These are phyloP conservation scores for Pseudopyrenochaeta lycopersici DNA, from an alignment of 2,329 filamentous ascomycete species.

Conservation along the genomic window DNA sequence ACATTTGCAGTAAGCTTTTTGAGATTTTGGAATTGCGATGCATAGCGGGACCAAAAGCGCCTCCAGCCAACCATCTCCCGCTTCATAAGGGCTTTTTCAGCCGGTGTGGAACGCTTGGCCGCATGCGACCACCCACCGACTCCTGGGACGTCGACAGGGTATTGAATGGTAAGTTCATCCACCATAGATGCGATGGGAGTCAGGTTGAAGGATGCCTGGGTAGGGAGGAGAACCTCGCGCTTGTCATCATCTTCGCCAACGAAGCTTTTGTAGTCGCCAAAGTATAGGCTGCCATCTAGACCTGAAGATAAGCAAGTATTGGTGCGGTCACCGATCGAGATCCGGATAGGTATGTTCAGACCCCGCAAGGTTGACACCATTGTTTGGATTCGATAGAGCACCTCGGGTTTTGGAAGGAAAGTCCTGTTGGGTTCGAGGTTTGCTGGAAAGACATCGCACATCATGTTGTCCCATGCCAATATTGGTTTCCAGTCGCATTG, in stretches of 20 bases:
- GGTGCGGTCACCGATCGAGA: conserved; percentile 44
- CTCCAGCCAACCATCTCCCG: conserved; percentile 47
- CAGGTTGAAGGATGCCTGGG: conserved; percentile 45
- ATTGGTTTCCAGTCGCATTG: conserved; percentile 46
- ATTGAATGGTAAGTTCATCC: conserved; percentile 48
- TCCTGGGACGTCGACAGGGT: conserved; percentile 43
- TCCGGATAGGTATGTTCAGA: conserved; percentile 43
- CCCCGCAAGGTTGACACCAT: conserved; percentile 40
- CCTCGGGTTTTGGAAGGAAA: conserved; percentile 42
- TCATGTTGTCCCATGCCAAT: conserved; percentile 46
- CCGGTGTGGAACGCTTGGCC: conserved; percentile 29
- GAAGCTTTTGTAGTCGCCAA: conserved; percentile 46
- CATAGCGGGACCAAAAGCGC: conserved; percentile 48
- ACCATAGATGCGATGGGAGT: conserved; percentile 43
- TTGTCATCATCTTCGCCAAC: conserved; percentile 34
- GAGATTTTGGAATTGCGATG: conserved; percentile 44
- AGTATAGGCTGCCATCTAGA: conserved; percentile 45
- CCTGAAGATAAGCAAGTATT: conserved; percentile 36
- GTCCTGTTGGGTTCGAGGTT: conserved; percentile 41
- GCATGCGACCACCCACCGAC: conserved; percentile 36
- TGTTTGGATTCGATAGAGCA: conserved; percentile 39
- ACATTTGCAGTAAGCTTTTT: conserved; percentile 46
- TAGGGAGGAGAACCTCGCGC: conserved; percentile 39
- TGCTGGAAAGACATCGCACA: conserved; percentile 48
- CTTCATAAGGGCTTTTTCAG: conserved; percentile 37